These are phyloP conservation scores for Pharus latifolius DNA, from an alignment of 176 grass and related monocot genomes.

Conservation along the genomic window DNA sequence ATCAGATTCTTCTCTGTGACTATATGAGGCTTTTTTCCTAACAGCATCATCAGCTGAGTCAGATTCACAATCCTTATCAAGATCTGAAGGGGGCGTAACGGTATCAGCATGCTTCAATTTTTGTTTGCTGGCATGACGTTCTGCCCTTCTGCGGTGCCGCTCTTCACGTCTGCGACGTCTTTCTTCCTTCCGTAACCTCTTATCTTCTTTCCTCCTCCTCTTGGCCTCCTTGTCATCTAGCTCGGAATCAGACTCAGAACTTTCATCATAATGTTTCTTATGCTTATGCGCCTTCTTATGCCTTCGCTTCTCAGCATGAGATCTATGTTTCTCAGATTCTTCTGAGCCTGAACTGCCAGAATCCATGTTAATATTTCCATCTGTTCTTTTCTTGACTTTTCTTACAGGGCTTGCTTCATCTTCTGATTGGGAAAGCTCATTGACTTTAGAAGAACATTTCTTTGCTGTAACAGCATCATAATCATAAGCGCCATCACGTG, in stretches of 20 bases:
- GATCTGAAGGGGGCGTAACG: constrained; percentile 28
- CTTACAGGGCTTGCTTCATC: constrained; percentile 31
- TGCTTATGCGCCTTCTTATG: constrained; percentile 58
- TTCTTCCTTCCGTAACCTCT: constrained; percentile 72
- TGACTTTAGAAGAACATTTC: constrained; percentile 17
- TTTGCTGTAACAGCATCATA: constrained; percentile 12
- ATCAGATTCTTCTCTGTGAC: constrained; percentile 38
- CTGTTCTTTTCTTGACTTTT: constrained; percentile 28
- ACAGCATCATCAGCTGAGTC: constrained; percentile 35
- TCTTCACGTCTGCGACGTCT: constrained; percentile 63
- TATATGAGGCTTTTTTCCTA: constrained; percentile 27
- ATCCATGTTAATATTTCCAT: constrained; percentile 11
- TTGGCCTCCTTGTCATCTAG: constrained; percentile 50
- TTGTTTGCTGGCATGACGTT: constrained; percentile 40
- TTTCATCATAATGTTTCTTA: constrained; percentile 50
- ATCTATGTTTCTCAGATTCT: constrained; percentile 35
- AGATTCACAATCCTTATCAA: constrained; percentile 27
- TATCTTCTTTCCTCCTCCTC: constrained; percentile 69
- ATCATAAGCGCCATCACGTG: neutral
- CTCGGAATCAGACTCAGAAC: constrained; percentile 48
- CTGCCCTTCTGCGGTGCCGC: constrained; percentile 45
- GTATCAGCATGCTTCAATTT: constrained; percentile 28
- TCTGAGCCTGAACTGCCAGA: constrained; percentile 45
- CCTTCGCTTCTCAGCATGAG: constrained; percentile 45
- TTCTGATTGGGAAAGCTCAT: constrained; percentile 17